Conservation (phyloP, 257 asterid genomes). For the Lithospermum erythrorhizon region DNA sequence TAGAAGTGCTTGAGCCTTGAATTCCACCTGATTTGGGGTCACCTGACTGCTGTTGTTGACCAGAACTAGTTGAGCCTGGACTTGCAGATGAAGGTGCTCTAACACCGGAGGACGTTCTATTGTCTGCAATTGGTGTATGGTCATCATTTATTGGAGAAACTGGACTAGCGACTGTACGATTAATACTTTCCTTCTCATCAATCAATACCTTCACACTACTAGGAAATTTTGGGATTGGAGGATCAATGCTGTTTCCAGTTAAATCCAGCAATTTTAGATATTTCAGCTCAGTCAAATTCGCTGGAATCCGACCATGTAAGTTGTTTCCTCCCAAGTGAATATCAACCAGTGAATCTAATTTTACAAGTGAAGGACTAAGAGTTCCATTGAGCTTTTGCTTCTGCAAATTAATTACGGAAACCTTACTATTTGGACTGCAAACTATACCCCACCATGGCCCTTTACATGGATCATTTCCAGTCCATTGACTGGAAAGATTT, state of each 20-base stretch:
- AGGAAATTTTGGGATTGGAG: slow-evolving; percentile 55
- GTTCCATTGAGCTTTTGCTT: slow-evolving; percentile 62
- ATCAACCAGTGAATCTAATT: slow-evolving; percentile 44
- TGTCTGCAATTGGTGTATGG: slow-evolving; percentile 2
- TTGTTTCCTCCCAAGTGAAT: slow-evolving; percentile 62
- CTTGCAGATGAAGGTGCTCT: slow-evolving; percentile 7
- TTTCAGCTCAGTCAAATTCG: slow-evolving; percentile 33
- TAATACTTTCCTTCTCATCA: slow-evolving; percentile 33
- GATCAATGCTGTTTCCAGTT: slow-evolving; percentile 44
- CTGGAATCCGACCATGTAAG: slow-evolving; percentile 50
- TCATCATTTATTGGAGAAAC: slow-evolving; percentile 4
- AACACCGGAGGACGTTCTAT: background rate
- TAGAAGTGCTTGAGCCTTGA: background rate
- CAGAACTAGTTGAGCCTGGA: slow-evolving; percentile 6
- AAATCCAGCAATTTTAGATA: slow-evolving; percentile 49
- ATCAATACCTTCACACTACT: slow-evolving; percentile 31
- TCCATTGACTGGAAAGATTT: slow-evolving; percentile 49
- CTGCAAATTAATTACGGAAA: slow-evolving; percentile 51
- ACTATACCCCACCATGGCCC: slow-evolving; percentile 69
- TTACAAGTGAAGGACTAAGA: slow-evolving; percentile 50
- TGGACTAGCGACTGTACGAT: slow-evolving; percentile 6
- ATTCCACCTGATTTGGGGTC: background rate
- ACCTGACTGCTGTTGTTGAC: slow-evolving; percentile 6
- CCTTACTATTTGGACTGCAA: slow-evolving; percentile 34
- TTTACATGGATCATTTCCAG: slow-evolving; percentile 64